Base-by-base conservation (phyloP, 306 rosid species). In the Myrica gale region DNA sequence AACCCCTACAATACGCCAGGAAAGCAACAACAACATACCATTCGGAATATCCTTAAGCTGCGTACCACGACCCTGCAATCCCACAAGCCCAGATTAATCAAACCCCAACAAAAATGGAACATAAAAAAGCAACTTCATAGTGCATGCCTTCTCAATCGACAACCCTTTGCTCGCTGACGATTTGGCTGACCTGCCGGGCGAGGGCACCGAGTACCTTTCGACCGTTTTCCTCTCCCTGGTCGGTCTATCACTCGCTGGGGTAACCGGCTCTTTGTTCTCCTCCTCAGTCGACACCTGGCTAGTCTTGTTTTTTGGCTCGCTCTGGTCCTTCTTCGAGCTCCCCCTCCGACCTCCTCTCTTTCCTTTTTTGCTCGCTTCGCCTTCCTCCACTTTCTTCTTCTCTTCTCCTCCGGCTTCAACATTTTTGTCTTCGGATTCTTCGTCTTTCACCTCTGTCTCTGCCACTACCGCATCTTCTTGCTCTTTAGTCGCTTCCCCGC, bases 21-120 rank as follows among this genome's bases (percentile, higher is more conserved):
- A 20, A 68, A 16, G 2, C 1, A 60, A 75, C 47, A 5, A 12
- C 61, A 63, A 63, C 88, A 45, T 80, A 96, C 99, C 99, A 10
- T 92, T 96, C 2, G 99, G 99, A 52, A 96, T 96, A 55, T 89
- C 97, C 86, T 88, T 92, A 43, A 96, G 96, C 73, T 86, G 96
- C 1, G 89, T 84, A 32, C 99, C 99, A 21, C 79, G 83, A 46
- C 99, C 99, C 99, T 96, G 92, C 74, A 85, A 85, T 15, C 68
- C 52, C 47, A 63, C 54, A 52, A 80, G 32, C 52, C 32, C 50
- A 68, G 39, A 54, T 12, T 21, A 79, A 37, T 19, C 70, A 79
- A 75, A 32, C 66, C 66, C 6, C 63, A 46, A n/a, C 32, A 7
- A 42, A 65, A 41, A 8, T 62, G 70, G 6, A 42, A 13, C 48